These are phyloP conservation scores for Corchorus capsularis DNA, from an alignment of 345 rosid genomes.

Conservation along the genomic window DNA sequence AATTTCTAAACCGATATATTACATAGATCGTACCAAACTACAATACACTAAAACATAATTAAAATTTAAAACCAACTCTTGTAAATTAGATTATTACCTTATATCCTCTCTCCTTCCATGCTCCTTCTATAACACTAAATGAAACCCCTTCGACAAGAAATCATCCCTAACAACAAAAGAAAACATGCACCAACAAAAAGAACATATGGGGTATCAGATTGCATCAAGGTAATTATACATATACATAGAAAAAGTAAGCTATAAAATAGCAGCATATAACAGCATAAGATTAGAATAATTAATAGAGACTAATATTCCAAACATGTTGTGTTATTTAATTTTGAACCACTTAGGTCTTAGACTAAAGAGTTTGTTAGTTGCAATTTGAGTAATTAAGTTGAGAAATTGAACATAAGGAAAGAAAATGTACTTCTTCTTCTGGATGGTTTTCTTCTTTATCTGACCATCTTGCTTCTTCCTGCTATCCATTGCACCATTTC, in stretches of 20 bases:
- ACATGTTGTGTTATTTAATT: not conserved
- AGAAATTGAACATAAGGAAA: not conserved
- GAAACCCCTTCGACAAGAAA: slow-evolving; percentile 9
- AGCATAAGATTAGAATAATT: not conserved
- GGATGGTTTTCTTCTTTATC: not conserved
- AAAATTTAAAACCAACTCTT: not conserved
- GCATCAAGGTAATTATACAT: not conserved
- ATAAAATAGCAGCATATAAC: not conserved
- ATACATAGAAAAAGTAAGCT: too few relatives aligned
- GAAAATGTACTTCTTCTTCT: not conserved
- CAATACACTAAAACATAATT: too few relatives aligned
- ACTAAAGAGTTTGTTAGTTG: too few relatives aligned
- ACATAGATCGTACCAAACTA: too few relatives aligned
- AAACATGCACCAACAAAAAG: too few relatives aligned
- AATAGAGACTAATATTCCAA: not conserved
- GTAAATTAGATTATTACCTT: not conserved
- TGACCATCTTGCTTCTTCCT: not conserved
- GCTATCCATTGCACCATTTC: not conserved
- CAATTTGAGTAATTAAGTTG: not conserved
- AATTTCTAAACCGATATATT: not conserved
- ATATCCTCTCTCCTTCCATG: not conserved
- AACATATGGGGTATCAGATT: too few relatives aligned
- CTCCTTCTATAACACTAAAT: not conserved
- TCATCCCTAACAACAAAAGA: not conserved
- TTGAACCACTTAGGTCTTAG: not conserved